Base-by-base conservation (phyloP, 2,329 filamentous ascomycete species). In the Fusarium tricinctum region DNA sequence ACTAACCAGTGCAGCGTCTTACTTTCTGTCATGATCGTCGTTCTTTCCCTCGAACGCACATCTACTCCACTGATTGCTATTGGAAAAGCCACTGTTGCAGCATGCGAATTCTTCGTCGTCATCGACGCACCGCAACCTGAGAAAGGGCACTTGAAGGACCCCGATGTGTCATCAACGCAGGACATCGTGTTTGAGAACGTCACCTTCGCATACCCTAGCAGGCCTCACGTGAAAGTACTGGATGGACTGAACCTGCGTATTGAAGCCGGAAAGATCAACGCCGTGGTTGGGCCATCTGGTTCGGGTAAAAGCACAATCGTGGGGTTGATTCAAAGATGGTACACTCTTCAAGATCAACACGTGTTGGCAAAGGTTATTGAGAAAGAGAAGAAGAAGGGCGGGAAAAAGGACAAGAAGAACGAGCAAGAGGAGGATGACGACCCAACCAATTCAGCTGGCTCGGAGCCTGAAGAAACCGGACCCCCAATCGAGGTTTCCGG, bases 251-350 rank as follows among this genome's bases (percentile, higher is more conserved):
- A 85, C 69, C 78, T 92, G 10, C 80, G 77, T 1, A 86, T 93
- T 56, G 82, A 86, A 61, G 83, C 86, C 9, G 89, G 89, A 20
- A 91, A 91, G 72, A 85, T 89, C 3, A 92, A 90, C 1, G 91
- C 91, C 3, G 89, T 94, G 19, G 91, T 94, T 20, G 91, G 91
- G 0, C 86, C 90, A 1, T 92, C 89, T 4, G 91, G 91, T 0
- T 89, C 86, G 6, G 91, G 92, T 1, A 94, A 94, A 76, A 91
- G 88, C 50, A 94, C 91, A 0, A 88, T 93, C 26, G 87, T 93
- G 1, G 90, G 89, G 0, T 79, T 94, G 4, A 81, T 93, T 5
- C 88, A 93, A 73, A 82, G 90, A 32, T 93, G 90, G 89, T 93
- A 93, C 74, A 86, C 88, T 3, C 80, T 91, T 1, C 80, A 84